Evolutionary conservation across 73 alveolate species (phyloP).

Genomic region (Paramecium tetraurelia): DNA sequence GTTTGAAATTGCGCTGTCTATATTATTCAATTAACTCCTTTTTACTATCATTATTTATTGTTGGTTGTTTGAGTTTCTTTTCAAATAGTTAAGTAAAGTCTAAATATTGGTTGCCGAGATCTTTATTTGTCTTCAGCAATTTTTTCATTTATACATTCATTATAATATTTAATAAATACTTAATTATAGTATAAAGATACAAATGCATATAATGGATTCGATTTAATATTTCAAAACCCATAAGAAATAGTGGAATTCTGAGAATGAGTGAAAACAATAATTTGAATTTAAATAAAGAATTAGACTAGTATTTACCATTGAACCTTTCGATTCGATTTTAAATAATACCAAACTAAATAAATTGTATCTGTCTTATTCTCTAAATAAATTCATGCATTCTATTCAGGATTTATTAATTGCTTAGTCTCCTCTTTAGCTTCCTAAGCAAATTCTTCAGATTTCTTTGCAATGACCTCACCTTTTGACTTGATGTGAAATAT

Average conservation of each 20-base stretch:
- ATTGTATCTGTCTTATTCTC: background rate
- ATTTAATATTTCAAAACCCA: background rate
- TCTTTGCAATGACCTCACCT: background rate
- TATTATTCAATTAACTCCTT: background rate
- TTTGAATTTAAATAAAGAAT: background rate
- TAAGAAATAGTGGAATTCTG: background rate
- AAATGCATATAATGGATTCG: background rate
- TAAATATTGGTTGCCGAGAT: background rate
- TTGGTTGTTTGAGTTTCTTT: conserved; percentile 22
- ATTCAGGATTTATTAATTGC: background rate
- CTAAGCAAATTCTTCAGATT: background rate
- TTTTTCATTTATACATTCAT: background rate
- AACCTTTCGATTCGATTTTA: background rate
- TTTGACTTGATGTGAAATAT: background rate
- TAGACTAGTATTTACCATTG: background rate
- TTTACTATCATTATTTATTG: background rate
- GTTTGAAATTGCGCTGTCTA: background rate
- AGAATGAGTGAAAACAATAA: background rate
- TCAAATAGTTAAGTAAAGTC: conserved; percentile 27
- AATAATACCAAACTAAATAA: background rate
- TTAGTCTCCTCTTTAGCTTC: background rate
- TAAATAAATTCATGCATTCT: background rate
- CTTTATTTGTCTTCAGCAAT: conserved; percentile 28
- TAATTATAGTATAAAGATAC: background rate
- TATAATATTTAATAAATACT: background rate